phyloP scores from a whole-genome alignment of 306 rosid genomes.

The Psophocarpus tetragonolobus region DNA sequence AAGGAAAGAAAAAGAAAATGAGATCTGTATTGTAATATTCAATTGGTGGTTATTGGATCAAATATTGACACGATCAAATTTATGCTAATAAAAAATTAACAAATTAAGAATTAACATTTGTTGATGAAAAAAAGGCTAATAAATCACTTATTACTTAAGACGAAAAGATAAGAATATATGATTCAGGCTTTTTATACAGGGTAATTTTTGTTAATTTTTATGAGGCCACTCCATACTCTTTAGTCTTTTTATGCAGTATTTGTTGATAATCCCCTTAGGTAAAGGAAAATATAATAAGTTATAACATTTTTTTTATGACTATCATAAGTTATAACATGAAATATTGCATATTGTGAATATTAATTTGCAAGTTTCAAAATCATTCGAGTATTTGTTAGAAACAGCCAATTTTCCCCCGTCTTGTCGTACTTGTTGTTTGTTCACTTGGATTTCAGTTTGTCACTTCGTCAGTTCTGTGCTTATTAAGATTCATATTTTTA shows the following conservation, averaged over 20 bases:
- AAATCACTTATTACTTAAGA: not conserved
- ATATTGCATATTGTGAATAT: conserved; percentile 3
- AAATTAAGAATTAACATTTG: too few relatives aligned
- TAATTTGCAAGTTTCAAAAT: not conserved
- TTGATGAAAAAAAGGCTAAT: too few relatives aligned
- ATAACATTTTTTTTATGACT: not conserved
- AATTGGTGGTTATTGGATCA: conserved; percentile 2
- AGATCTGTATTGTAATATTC: conserved; percentile 12
- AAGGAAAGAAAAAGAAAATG: conserved; percentile 6
- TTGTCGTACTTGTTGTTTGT: conserved; percentile 16
- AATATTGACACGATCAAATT: not conserved
- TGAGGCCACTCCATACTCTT: not conserved
- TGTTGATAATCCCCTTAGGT: not conserved
- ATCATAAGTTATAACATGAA: not conserved
- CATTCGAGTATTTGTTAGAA: not conserved
- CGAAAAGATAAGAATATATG: not conserved
- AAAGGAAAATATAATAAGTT: not conserved
- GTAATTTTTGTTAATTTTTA: not conserved
- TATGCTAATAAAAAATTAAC: not conserved
- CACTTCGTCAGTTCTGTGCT: conserved; percentile 1
- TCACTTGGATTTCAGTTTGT: not conserved
- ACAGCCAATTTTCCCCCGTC: conserved; percentile 6
- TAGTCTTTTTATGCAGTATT: not conserved
- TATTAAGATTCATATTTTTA: not conserved
- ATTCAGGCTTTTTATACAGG: not conserved